These are phyloP conservation scores for Sonneratia caseolaris DNA, from an alignment of 345 rosid genomes.

Conservation along the genomic window DNA sequence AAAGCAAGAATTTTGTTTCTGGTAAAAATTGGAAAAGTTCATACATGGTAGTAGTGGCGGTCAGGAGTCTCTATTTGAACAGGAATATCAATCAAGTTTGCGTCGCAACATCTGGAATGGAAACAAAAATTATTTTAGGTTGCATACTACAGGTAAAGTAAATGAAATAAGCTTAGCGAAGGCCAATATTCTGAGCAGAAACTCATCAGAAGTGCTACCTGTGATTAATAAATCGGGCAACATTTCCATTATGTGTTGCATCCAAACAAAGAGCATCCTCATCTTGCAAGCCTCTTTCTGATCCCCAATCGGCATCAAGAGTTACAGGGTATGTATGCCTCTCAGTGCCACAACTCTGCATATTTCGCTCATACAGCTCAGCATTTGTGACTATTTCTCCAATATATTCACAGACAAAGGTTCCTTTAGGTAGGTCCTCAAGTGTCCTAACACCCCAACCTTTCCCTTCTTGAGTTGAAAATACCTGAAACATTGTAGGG, in stretches of 20 bases:
- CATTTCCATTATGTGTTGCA: slow-evolving; percentile 63
- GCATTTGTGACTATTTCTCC: slow-evolving; percentile 71
- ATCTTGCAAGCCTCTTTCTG: slow-evolving; percentile 37
- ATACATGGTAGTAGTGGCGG: slow-evolving; percentile 75
- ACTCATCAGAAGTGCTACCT: slow-evolving; percentile 29
- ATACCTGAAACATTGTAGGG: slow-evolving; percentile 36
- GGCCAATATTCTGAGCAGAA: background rate
- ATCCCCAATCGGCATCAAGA: slow-evolving; percentile 84
- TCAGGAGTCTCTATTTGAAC: slow-evolving; percentile 74
- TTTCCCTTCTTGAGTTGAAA: slow-evolving; percentile 49
- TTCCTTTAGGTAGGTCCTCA: slow-evolving; percentile 58
- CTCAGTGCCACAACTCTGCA: slow-evolving; percentile 19
- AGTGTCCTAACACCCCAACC: slow-evolving; percentile 88
- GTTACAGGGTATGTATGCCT: slow-evolving; percentile 45
- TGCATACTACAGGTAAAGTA: background rate
- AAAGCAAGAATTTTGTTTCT: background rate
- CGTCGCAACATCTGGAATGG: slow-evolving; percentile 57
- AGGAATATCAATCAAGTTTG: slow-evolving; percentile 81
- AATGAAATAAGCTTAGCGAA: background rate
- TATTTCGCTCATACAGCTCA: slow-evolving; percentile 48
- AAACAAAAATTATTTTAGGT: slow-evolving; percentile 2
- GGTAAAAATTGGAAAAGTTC: slow-evolving; percentile 5
- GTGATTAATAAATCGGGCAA: slow-evolving; percentile 84
- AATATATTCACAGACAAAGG: slow-evolving; percentile 77
- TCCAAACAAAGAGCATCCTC: slow-evolving; percentile 81